Base-by-base conservation (phyloP, 352 stramenopile species). In the Globisporangium takayamanum region DNA sequence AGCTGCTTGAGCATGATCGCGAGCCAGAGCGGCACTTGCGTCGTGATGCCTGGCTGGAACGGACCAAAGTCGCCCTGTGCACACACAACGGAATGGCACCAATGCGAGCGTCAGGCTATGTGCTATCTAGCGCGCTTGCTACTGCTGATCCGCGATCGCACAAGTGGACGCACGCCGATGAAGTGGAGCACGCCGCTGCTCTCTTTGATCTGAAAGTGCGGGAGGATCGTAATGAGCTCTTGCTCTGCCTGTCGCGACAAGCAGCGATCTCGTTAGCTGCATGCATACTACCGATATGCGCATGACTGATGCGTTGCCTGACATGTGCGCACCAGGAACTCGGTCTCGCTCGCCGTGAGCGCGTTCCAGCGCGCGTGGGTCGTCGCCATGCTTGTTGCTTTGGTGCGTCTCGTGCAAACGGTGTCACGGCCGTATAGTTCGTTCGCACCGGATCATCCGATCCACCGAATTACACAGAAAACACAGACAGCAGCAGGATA, bases 1-100 rank as follows among this genome's bases (percentile, higher is more conserved):
- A 92, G 76, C 63, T 96, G 81, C 48, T 92, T 91, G 37, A 96
- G 83, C 76, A 90, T 87, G 20, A 96, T 77, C 36, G 87, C 87
- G n/a, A 96, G 81, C 87, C 87, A 96, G 20, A 96, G 64, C 45
- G 87, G 86, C 46, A 95, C 87, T 39, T 90, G 73, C 55, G 78
- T 84, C 41, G 74, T 88, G 49, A 92, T 94, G 15, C 87, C 84
- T 6, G 86, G 80, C 60, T 93, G 78, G 58, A 96, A 96, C 36
- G 87, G 87, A n/a, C 87, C 87, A 55, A 92, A 95, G 57, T 92
- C 78, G 20, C 87, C 87, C 80, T 88, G 49, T 10, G 33, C 8
- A 37, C 33, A 37, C 28, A 30, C 2, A 30, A 5, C 28, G n/a
- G n/a, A 30, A 30, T 30, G 28, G 28, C 5, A 30, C 12, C 5